phyloP scores from a whole-genome alignment of 2,329 filamentous ascomycete species.

The Alternaria infectoria region DNA sequence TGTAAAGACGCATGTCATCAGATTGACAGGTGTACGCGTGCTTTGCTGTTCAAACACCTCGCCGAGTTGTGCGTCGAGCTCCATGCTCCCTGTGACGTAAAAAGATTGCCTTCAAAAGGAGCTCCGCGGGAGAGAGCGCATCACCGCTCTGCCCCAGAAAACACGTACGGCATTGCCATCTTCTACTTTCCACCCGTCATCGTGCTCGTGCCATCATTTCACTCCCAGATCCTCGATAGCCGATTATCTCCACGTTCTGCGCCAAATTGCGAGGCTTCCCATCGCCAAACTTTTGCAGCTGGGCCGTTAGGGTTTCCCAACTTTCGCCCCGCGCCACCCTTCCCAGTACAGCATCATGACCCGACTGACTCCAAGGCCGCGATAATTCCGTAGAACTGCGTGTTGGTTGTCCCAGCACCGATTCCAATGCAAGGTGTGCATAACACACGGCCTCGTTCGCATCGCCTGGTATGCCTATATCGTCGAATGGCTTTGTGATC shows the following conservation, averaged over 20 bases:
- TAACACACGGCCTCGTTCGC: slow-evolving; percentile 68
- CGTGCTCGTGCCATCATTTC: background rate
- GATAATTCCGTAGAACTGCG: background rate
- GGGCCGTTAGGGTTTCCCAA: slow-evolving; percentile 18
- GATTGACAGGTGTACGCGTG: background rate
- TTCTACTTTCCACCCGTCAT: background rate
- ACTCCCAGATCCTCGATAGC: slow-evolving; percentile 1
- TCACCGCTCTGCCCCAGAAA: background rate
- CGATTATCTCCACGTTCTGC: slow-evolving; percentile 8
- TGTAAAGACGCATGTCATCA: background rate
- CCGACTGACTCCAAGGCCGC: background rate
- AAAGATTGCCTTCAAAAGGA: background rate
- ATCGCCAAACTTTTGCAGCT: slow-evolving; percentile 18
- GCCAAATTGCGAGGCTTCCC: slow-evolving; percentile 9
- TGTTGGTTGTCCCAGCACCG: slow-evolving; percentile 32
- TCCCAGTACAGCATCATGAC: slow-evolving; percentile 7
- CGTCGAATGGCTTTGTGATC: slow-evolving; percentile 62
- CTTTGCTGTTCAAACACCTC: background rate
- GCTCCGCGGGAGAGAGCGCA: background rate
- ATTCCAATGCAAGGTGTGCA: slow-evolving; percentile 67
- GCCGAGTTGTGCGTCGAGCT: background rate
- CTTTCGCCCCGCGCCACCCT: slow-evolving; percentile 17
- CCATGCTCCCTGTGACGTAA: background rate
- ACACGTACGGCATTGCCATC: background rate
- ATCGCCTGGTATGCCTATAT: slow-evolving; percentile 62